Base-by-base conservation (phyloP, 352 stramenopile species). In the Globisporangium radiosum region DNA sequence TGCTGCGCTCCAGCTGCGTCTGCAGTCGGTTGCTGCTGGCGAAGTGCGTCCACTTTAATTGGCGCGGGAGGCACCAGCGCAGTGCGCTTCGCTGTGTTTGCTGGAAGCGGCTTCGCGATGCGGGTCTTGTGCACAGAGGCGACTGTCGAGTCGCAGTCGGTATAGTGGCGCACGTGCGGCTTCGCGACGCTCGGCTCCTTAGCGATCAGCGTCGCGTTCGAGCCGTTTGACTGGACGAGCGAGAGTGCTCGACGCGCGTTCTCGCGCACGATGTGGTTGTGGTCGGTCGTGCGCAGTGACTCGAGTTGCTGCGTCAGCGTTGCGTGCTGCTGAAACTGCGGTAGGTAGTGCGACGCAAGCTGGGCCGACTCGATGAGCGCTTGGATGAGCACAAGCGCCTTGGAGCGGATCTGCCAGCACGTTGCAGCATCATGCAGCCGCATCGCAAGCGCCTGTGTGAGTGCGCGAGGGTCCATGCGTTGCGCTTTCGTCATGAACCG, bases 371-470 rank as follows among this genome's bases (percentile, higher is more conserved):
- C 74, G 13, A 81, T 62, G n/a, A 87, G 47, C 54, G 81, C 61
- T 45, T 84, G 65, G 65, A 89, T 69, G 14, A 89, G 57, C 52
- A 83, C 66, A 38, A 89, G 60, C 19, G 65, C 58, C 60, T 85
- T 87, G 11, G 73, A 75, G 25, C 73, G 76, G 39, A 81, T 64
- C 52, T 87, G 79, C 76, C 76, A 89, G 44, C 65, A 66, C 9
- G 50, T 62, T n/a, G 50, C 47, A 0, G 47, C 47, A 9, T 81
- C 65, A 38, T 81, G 66, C n/a, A 89, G 59, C 3, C 76, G 67
- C 9, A 25, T n/a, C 45, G 40, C 47, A 19, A 85, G 73, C 2
- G 76, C 79, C 8, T 70, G 51, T 0, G 60, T 52, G 38, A 87
- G 52, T 3, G 63, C 60, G 0, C 54, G 37, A 3, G 70, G 59